These are phyloP conservation scores for Mariannaea sp. DNA, from an alignment of 2,329 filamentous ascomycete species.

Conservation along the genomic window DNA sequence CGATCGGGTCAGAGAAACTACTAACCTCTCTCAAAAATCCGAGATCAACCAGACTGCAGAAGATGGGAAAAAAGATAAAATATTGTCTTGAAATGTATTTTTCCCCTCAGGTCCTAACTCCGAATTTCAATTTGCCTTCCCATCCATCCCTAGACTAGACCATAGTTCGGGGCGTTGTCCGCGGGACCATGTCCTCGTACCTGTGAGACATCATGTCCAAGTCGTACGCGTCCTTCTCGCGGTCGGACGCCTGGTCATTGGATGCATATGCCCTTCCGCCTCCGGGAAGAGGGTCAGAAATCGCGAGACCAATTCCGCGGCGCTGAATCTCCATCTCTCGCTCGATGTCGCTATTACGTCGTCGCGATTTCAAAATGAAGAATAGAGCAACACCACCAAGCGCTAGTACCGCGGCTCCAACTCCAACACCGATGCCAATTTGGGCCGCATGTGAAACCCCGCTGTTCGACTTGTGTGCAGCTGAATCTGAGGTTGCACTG, in stretches of 20 bases:
- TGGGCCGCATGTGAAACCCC: constrained; percentile 46
- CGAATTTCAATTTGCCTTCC: constrained; percentile 10
- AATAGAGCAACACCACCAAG: constrained; percentile 47
- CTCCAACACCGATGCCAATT: constrained; percentile 55
- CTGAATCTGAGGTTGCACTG: constrained; percentile 6
- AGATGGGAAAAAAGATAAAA: constrained; percentile 8
- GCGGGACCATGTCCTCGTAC: constrained; percentile 63
- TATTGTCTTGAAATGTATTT: constrained; percentile 5
- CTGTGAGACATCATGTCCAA: constrained; percentile 57
- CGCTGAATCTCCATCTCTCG: constrained; percentile 27
- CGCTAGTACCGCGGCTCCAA: constrained; percentile 49
- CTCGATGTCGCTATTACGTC: constrained; percentile 38
- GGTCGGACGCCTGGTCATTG: constrained; percentile 43
- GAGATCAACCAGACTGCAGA: constrained; percentile 10
- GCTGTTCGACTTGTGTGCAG: constrained; percentile 26
- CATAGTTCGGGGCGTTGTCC: constrained; percentile 53
- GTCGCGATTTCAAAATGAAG: constrained; percentile 39
- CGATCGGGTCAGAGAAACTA: background rate
- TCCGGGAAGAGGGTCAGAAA: constrained; percentile 57
- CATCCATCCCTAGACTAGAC: constrained; percentile 44
- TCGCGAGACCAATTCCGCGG: constrained; percentile 45
- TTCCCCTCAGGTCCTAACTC: constrained; percentile 12
- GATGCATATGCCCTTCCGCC: constrained; percentile 47
- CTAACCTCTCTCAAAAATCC: constrained; percentile 5
- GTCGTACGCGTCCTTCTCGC: constrained; percentile 48